Conservation (phyloP, 768 basidiomycete species). For the Suillus brevipes region DNA sequence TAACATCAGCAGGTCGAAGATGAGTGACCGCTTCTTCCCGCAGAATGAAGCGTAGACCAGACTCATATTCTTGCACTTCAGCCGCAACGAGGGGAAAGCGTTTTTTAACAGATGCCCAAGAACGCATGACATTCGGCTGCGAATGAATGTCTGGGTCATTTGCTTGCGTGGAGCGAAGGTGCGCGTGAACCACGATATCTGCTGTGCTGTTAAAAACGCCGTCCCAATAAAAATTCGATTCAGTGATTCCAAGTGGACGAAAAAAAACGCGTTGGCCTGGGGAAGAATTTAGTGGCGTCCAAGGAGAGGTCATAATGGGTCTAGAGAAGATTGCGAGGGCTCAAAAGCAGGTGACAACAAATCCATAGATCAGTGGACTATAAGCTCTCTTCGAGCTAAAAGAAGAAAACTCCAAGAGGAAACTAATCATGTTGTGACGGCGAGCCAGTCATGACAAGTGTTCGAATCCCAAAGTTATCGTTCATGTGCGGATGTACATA, state of each 20-base stretch:
- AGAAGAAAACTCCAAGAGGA: background rate
- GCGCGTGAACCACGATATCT: constrained; percentile 40
- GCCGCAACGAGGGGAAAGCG: constrained; percentile 51
- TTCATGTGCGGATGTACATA: background rate
- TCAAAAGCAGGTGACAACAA: background rate
- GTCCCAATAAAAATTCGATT: constrained; percentile 43
- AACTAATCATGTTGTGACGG: background rate
- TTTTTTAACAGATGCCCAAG: constrained; percentile 48
- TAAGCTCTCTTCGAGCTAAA: background rate
- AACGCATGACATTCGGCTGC: constrained; percentile 34
- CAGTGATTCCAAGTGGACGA: constrained; percentile 41
- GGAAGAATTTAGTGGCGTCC: constrained; percentile 7
- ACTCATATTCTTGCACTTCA: constrained; percentile 34
- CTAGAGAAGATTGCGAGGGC: background rate
- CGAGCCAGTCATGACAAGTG: background rate
- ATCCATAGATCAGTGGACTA: background rate
- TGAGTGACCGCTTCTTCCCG: constrained; percentile 35
- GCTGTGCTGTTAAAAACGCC: constrained; percentile 43
- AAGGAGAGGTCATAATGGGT: background rate
- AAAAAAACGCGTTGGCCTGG: constrained; percentile 15
- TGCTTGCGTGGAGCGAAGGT: constrained; percentile 30
- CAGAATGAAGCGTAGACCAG: constrained; percentile 38
- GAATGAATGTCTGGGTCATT: constrained; percentile 21
- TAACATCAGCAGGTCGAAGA: constrained; percentile 37
- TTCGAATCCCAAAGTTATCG: background rate